Evolutionary conservation across 352 stramenopile genomes (phyloP).

Genomic region (Globisporangium paroecandrum): DNA sequence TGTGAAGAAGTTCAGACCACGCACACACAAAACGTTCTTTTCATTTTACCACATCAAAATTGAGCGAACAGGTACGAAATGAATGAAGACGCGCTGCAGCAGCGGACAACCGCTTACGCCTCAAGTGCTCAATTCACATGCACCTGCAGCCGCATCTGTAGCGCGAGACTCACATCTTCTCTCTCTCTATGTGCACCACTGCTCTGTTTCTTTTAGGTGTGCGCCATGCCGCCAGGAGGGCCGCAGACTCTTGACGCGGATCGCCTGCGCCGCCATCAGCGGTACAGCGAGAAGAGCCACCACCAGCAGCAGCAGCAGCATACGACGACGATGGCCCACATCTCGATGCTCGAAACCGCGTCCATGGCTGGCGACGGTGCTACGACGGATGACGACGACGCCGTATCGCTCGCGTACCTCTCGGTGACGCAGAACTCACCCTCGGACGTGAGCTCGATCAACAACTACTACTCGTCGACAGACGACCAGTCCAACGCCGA

Average conservation of each 20-base stretch:
- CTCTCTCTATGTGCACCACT: too few relatives aligned
- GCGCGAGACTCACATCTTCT: too few relatives aligned
- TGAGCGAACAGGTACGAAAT: too few relatives aligned
- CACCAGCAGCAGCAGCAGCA: neutral
- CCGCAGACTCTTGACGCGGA: neutral
- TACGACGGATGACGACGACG: constrained; percentile 15
- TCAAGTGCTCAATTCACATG: too few relatives aligned
- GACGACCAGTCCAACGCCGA: constrained; percentile 1
- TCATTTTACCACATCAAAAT: too few relatives aligned
- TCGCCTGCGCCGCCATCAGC: constrained; percentile 4
- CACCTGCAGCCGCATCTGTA: too few relatives aligned
- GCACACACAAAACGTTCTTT: too few relatives aligned
- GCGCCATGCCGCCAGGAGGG: too few relatives aligned
- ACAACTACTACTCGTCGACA: constrained; percentile 15
- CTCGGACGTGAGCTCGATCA: constrained; percentile 15
- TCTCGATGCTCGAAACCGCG: constrained; percentile 31
- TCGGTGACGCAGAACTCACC: constrained; percentile 13
- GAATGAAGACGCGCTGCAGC: too few relatives aligned
- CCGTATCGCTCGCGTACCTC: constrained; percentile 26
- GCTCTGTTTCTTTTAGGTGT: too few relatives aligned
- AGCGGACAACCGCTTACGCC: too few relatives aligned
- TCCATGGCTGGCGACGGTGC: constrained; percentile 19
- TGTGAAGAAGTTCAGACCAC: too few relatives aligned
- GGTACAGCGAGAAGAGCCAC: neutral
- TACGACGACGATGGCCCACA: constrained; percentile 7